Conservation (phyloP, 2,329 filamentous ascomycete genomes). For the Furcasterigmium sp. region DNA sequence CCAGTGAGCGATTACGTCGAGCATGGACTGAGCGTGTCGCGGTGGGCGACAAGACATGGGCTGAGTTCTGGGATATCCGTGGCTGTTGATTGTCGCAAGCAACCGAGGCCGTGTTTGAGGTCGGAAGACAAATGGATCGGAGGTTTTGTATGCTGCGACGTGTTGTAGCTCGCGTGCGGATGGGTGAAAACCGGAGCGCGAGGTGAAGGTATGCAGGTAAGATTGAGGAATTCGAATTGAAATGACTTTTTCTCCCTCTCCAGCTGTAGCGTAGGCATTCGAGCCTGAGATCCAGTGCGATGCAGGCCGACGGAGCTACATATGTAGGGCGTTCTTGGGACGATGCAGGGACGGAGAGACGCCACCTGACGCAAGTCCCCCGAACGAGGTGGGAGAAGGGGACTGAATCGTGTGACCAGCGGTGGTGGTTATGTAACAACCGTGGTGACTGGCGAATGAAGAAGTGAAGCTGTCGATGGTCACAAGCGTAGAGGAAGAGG, state of each 20-base stretch:
- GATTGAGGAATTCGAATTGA: neutral
- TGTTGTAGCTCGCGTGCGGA: neutral
- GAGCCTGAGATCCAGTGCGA: neutral
- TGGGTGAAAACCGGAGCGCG: neutral
- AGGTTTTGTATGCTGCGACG: too few relatives aligned
- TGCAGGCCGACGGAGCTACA: neutral
- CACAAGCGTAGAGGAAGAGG: neutral
- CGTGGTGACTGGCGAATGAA: neutral
- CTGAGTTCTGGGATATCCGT: neutral
- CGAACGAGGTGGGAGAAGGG: neutral
- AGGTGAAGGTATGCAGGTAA: neutral
- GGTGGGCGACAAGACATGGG: conserved; percentile 2
- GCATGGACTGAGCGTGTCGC: conserved; percentile 13
- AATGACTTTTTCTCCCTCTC: neutral
- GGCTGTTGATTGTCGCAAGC: neutral
- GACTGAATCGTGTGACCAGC: neutral
- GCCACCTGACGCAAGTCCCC: neutral
- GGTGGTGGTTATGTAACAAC: neutral
- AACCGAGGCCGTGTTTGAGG: conserved; percentile 2
- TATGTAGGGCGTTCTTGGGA: neutral
- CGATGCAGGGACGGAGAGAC: neutral
- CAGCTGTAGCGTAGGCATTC: neutral
- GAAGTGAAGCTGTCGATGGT: neutral
- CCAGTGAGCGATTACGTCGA: conserved; percentile 2
- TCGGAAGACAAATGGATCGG: too few relatives aligned